A percentile compares a stretch with the other conserved stretches of the same genome.
Evolutionary conservation across 495 filamentous ascomycete species (phyloP).

Genomic region (Hypoxylon perforatum): DNA sequence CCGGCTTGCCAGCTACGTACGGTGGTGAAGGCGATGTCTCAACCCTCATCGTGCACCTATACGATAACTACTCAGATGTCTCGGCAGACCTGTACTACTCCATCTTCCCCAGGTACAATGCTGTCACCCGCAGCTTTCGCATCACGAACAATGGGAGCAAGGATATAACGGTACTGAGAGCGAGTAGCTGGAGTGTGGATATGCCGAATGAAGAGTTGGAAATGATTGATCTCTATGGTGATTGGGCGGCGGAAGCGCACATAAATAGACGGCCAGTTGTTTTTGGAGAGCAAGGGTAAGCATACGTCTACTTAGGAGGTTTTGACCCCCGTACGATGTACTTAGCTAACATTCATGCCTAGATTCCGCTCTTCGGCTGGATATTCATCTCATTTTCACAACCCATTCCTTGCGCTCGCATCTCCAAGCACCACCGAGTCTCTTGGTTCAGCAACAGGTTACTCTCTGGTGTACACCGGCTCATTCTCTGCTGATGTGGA

Average conservation of each 20-base stretch:
- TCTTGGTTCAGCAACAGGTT: conserved; percentile 63
- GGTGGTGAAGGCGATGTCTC: conserved; percentile 60
- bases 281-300: conserved; percentile 45
- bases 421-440: conserved; percentile 63
- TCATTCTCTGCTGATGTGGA: conserved; percentile 64
- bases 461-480: conserved; percentile 65
- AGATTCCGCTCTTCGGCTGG: conserved; percentile 63
- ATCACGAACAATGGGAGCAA: conserved; percentile 62
- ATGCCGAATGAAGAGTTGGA: conserved; percentile 64
- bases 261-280: conserved; percentile 50
- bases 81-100: conserved; percentile 64
- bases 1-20: conserved; percentile 62
- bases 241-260: conserved; percentile 62
- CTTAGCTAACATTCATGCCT: conserved; percentile 33
- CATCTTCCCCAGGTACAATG: conserved; percentile 64
- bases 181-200: conserved; percentile 65
- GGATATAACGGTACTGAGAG: conserved; percentile 58
- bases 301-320: too few relatives aligned
- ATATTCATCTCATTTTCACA: conserved; percentile 66
- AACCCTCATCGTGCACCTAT: conserved; percentile 61
- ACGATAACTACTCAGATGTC: conserved; percentile 61
- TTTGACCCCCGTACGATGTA: conserved; percentile 48
- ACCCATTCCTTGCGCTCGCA: conserved; percentile 64
- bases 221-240: conserved; percentile 63
- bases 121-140: conserved; percentile 62